Percentiles rank a stretch among this genome's conserved stretches.
Conservation (phyloP, 495 filamentous ascomycete species). For the Penicillium waksmanii region DNA sequence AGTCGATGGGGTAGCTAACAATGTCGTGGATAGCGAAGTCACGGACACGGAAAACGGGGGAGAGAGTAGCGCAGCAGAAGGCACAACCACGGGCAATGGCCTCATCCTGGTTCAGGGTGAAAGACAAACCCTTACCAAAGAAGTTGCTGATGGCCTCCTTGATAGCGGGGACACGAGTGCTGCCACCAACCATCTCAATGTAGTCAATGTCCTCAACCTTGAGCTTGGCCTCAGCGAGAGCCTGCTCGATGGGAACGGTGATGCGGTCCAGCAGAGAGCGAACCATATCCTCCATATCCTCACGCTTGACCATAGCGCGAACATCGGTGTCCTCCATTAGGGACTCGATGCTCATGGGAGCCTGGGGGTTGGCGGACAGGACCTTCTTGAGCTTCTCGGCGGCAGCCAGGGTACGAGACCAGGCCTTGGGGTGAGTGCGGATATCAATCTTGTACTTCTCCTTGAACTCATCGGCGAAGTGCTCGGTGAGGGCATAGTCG, state of each 20-base stretch:
- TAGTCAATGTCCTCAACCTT: constrained; percentile 88
- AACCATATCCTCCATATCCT: constrained; percentile 89
- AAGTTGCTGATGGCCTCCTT: constrained; percentile 89
- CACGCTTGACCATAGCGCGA: constrained; percentile 83
- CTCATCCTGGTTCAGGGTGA: constrained; percentile 98
- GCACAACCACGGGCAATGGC: constrained; percentile 95
- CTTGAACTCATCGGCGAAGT: constrained; percentile 93
- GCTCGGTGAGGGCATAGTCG: constrained; percentile 90
- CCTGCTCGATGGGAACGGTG: constrained; percentile 79
- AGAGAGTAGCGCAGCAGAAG: constrained; percentile 97
- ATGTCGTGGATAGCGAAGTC: constrained; percentile 98
- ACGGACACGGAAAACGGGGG: constrained; percentile 96
- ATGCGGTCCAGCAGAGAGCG: constrained; percentile 80
- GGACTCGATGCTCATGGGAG: constrained; percentile 97
- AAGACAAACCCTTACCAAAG: constrained; percentile 90
- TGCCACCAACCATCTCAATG: constrained; percentile 93
- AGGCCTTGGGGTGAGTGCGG: constrained; percentile 83
- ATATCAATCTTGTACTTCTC: constrained; percentile 93
- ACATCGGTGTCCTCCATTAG: constrained; percentile 98
- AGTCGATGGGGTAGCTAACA: constrained; percentile 98
- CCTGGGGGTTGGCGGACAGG: constrained; percentile 89
- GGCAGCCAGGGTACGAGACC: constrained; percentile 80
- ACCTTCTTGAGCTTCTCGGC: constrained; percentile 99
- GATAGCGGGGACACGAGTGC: constrained; percentile 89
- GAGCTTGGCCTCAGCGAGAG: constrained; percentile 87